Percentiles rank a stretch among this genome's conserved stretches.
These are phyloP conservation scores for Erigeron philadelphicus DNA, from an alignment of 140 eudicot genomes.

Conservation along the genomic window DNA sequence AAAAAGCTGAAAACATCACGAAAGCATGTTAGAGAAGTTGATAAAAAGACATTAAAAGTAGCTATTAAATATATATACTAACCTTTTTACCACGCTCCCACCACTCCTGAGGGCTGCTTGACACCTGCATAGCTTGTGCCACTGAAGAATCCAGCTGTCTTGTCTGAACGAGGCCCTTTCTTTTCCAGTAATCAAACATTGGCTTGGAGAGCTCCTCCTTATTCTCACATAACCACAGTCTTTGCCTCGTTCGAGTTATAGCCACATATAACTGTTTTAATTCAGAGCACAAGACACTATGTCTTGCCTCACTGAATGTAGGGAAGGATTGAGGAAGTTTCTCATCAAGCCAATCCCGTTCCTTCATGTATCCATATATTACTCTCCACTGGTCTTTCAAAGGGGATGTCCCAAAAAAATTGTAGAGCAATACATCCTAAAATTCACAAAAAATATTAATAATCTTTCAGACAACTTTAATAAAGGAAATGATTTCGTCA, in stretches of 20 bases:
- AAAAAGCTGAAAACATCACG: constrained; percentile 15
- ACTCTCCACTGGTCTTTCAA: no score
- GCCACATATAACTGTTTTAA: constrained; percentile 56
- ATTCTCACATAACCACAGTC: constrained; percentile 58
- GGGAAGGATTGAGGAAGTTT: constrained; percentile 25
- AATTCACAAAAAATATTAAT: neutral
- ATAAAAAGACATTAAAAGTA: no score
- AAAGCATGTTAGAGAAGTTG: neutral
- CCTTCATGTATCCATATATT: no score
- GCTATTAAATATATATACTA: neutral
- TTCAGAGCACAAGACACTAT: constrained; percentile 48
- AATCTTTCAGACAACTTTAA: no score
- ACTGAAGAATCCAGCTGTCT: constrained; percentile 44
- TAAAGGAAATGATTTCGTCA: neutral
- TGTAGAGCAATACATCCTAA: no score
- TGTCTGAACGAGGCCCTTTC: constrained; percentile 32
- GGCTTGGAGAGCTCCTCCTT: constrained; percentile 47
- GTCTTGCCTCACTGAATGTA: constrained; percentile 34
- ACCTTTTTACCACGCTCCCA: constrained; percentile 50
- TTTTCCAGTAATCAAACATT: constrained; percentile 55
- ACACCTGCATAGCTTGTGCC: constrained; percentile 37
- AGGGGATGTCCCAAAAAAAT: no score
- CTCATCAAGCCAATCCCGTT: no score
- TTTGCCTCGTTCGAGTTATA: constrained; percentile 53
- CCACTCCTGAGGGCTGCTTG: constrained; percentile 59